Base-by-base conservation (phyloP, 2,329 filamentous ascomycete genomes). In the Amesomyces nigricolor region DNA sequence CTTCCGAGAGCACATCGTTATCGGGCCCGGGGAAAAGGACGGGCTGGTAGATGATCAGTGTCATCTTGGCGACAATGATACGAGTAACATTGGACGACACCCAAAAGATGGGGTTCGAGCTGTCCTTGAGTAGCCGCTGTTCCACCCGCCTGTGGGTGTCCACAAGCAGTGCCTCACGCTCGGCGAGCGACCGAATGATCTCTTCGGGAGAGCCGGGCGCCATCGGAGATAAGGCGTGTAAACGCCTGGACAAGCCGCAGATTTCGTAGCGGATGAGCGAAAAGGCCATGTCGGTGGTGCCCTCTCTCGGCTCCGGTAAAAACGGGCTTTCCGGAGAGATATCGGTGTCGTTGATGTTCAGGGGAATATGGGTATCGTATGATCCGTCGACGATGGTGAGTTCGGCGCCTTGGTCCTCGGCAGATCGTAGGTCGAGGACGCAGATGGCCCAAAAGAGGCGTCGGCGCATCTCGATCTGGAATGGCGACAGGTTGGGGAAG, bases 371-470 rank as follows among this genome's bases (percentile, higher is more conserved):
- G 0, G 80, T 82, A 58, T 84, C 79, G 39, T 76, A 80, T 6
- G 69, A 72, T 8, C 70, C 66, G 11, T 73, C 68, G 1, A 72
- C 64, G 1, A 82, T 75, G 1, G 71, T 75, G 16, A 79, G 66
- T 17, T 75, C 77, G 2, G 75, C 77, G 1, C 81, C 82, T 43
- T 82, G 79, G 29, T 83, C 79, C 58, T 85, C 81, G 3, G 82
- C 78, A 0, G 79, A 75, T n/a, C 79, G 74, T 8, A 80, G 71
- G 58, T 88, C 85, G 1, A 86, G 65, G 4, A 82, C 74, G 43
- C 79, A 74, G 2, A 87, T 72, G 17, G 78, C 75, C 77, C 82
- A 86, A 75, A 83, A 87, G 0, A 85, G 65, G 1, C 84, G 73
- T 5, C 84, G 75, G 16, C 83, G 75, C 68, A 86, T 81, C 63